These are phyloP conservation scores for Albatrellus sp. DNA, from an alignment of 1,284 basidiomycete genomes.

Conservation along the genomic window DNA sequence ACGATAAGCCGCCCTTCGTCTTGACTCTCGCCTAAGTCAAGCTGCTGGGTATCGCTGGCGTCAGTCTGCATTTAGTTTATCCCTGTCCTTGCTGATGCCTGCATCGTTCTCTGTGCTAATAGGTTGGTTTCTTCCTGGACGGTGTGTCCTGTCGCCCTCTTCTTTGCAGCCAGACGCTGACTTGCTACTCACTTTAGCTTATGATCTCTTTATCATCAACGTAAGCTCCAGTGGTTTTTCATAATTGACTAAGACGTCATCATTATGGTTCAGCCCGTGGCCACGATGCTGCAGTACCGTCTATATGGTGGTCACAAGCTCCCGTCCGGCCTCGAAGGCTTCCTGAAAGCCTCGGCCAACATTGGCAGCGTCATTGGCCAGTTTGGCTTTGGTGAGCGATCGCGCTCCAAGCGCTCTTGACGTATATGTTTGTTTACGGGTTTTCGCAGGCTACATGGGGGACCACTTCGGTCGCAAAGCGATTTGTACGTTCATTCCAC, in stretches of 20 bases:
- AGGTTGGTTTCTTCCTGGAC: constrained; percentile 63
- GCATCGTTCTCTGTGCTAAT: background rate
- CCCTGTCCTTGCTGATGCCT: constrained; percentile 2
- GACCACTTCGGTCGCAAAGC: constrained; percentile 58
- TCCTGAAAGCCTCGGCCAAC: constrained; percentile 59
- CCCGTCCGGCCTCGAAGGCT: constrained; percentile 45
- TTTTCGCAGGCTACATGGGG: constrained; percentile 32
- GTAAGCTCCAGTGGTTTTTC: constrained; percentile 21
- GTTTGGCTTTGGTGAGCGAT: constrained; percentile 43
- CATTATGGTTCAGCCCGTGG: constrained; percentile 36
- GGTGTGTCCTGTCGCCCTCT: constrained; percentile 24
- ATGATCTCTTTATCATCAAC: constrained; percentile 73
- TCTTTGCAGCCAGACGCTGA: background rate
- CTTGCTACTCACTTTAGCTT: constrained; percentile 27
- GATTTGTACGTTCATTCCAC: constrained; percentile 32
- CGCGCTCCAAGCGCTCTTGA: background rate
- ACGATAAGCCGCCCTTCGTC: constrained; percentile 30
- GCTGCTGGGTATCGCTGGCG: constrained; percentile 47
- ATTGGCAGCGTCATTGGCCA: constrained; percentile 69
- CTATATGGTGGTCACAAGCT: constrained; percentile 44
- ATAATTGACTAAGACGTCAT: constrained; percentile 1
- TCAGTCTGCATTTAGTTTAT: constrained; percentile 18
- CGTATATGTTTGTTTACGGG: background rate
- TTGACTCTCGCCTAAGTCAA: constrained; percentile 40
- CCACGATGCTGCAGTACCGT: constrained; percentile 67